Conservation (phyloP, 139 green algal species). For the Yamagishiella unicocca region DNA sequence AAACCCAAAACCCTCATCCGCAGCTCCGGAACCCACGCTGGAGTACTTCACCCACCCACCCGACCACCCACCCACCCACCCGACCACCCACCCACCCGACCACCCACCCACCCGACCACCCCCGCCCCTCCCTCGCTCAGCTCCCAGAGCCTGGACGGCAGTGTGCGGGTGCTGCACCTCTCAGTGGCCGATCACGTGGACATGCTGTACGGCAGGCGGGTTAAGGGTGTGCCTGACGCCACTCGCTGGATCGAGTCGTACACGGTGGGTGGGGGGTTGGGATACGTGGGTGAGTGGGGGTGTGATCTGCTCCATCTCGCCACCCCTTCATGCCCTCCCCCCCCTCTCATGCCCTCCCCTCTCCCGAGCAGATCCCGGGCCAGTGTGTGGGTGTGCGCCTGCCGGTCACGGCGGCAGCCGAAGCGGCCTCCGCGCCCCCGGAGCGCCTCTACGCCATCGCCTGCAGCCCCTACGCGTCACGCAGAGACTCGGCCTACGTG, state of each 20-base stretch:
- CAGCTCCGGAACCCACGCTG: not conserved
- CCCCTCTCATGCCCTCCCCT: not conserved
- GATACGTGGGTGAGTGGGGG: not conserved
- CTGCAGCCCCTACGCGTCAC: slow-evolving; percentile 75
- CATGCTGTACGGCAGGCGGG: slow-evolving; percentile 76
- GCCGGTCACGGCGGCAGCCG: not conserved
- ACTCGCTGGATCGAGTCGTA: slow-evolving; percentile 82
- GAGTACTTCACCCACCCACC: no score
- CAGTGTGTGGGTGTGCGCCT: slow-evolving; percentile 43
- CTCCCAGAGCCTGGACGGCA: slow-evolving; percentile 55
- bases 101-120: no score
- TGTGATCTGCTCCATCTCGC: not conserved
- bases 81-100: no score
- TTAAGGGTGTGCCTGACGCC: slow-evolving; percentile 67
- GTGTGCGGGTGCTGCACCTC: slow-evolving; percentile 52
- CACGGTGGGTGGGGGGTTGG: slow-evolving; percentile 55
- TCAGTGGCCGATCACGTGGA: slow-evolving; percentile 62
- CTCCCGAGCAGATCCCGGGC: slow-evolving; percentile 7
- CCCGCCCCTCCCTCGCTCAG: not conserved
- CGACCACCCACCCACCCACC: no score
- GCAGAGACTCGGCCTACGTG: slow-evolving; percentile 73
- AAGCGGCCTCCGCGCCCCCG: not conserved
- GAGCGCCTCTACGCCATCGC: slow-evolving; percentile 61
- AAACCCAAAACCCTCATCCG: not conserved
- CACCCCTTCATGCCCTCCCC: not conserved